Conservation (phyloP, 768 basidiomycete species). For the Kwoniella sp. region DNA sequence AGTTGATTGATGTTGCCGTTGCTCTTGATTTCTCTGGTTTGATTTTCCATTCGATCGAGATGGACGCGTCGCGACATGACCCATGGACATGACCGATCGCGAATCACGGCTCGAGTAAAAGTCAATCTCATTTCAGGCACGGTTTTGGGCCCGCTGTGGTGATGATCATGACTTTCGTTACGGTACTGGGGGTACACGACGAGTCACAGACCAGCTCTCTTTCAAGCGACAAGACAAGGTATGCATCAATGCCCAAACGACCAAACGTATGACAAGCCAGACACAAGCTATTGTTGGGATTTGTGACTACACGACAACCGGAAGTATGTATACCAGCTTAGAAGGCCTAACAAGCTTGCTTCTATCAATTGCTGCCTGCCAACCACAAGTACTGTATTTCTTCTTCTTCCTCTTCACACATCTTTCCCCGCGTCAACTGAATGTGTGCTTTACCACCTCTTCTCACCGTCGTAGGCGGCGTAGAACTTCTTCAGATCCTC, state of each 20-base stretch:
- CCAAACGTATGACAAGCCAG: background rate
- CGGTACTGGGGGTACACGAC: too few species aligned
- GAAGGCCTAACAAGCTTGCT: too few species aligned
- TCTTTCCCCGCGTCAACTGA: too few species aligned
- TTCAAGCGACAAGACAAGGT: background rate
- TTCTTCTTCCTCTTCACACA: background rate
- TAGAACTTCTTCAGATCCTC: slow-evolving; percentile 86
- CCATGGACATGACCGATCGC: background rate
- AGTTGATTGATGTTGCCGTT: background rate
- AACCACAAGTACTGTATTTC: too few species aligned
- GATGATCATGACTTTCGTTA: too few species aligned
- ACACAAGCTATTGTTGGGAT: too few species aligned
- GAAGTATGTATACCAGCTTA: too few species aligned
- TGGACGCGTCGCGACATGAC: background rate
- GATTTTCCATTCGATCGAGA: too few species aligned
- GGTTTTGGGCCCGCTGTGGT: too few species aligned
- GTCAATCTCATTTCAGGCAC: background rate
- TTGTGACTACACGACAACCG: too few species aligned
- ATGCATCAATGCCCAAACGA: slow-evolving; percentile 1
- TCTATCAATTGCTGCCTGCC: too few species aligned
- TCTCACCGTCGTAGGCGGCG: slow-evolving; percentile 56
- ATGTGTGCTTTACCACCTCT: slow-evolving; percentile 48
- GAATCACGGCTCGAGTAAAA: background rate
- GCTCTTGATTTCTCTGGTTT: background rate
- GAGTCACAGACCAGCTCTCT: background rate